A percentile compares a stretch with the other conserved stretches of the same genome.
phyloP scores from a whole-genome alignment of 2,329 filamentous ascomycete genomes.

The Arthrobotrys sinensis region DNA sequence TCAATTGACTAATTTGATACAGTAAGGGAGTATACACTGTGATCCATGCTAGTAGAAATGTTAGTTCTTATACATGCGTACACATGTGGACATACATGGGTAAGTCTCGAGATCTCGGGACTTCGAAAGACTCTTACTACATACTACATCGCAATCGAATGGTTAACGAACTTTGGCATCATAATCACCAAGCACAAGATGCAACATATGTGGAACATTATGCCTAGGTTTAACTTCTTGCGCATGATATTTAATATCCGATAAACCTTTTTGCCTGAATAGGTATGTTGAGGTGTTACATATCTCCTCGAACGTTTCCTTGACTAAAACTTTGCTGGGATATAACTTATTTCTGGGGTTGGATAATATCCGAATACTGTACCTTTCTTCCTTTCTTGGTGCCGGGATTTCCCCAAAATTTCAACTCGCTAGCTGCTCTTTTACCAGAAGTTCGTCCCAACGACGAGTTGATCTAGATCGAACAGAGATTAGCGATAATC shows the following conservation, averaged over 20 bases:
- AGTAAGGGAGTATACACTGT: not conserved
- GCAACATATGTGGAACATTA: too few relatives aligned
- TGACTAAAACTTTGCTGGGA: not conserved
- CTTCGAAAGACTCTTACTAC: not conserved
- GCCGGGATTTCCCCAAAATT: slow-evolving; percentile 14
- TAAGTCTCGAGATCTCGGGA: not conserved
- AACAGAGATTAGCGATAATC: slow-evolving; percentile 26
- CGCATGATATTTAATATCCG: slow-evolving; percentile 10
- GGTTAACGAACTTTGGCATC: not conserved
- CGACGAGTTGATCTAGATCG: not conserved
- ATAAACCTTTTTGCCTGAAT: not conserved
- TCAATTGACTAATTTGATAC: not conserved
- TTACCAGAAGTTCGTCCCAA: not conserved
- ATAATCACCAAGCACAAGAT: too few relatives aligned
- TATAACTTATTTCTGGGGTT: not conserved
- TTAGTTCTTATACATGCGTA: not conserved
- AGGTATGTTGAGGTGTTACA: slow-evolving; percentile 12
- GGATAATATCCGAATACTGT: not conserved
- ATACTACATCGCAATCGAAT: too few relatives aligned
- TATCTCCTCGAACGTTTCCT: not conserved
- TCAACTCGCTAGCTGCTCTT: not conserved
- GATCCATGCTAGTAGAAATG: not conserved
- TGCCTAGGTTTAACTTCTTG: not conserved
- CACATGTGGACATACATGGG: not conserved
- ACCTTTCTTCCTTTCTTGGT: not conserved